Evolutionary conservation across 2,329 filamentous ascomycete species (phyloP).

Genomic region (Setomelanomma holmii): DNA sequence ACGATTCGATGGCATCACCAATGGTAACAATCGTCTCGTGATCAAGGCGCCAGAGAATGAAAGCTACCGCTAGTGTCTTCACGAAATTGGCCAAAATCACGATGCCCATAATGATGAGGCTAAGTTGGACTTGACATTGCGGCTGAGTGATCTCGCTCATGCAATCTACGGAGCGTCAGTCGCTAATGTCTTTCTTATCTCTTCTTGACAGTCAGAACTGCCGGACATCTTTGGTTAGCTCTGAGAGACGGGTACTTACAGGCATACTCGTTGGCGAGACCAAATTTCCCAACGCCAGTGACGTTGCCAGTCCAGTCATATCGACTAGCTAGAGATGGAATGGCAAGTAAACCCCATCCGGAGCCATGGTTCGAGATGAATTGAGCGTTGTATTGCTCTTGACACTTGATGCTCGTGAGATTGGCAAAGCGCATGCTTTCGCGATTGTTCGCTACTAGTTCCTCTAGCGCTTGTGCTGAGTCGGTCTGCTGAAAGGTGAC

Average conservation of each 20-base stretch:
- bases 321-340: not conserved
- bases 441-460: not conserved
- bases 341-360: not conserved
- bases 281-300: not conserved
- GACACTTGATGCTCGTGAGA: not conserved
- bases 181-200: too few relatives aligned
- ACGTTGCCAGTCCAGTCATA: not conserved
- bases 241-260: too few relatives aligned
- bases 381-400: not conserved
- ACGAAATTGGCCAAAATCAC: conserved; percentile 32
- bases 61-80: conserved; percentile 28
- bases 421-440: not conserved
- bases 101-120: conserved; percentile 21
- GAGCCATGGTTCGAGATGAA: not conserved
- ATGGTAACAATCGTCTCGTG: conserved; percentile 31
- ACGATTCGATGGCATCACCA: conserved; percentile 37
- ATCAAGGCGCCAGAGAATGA: conserved; percentile 22
- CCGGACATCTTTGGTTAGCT: too few relatives aligned
- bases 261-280: too few relatives aligned
- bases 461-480: not conserved
- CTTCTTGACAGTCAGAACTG: too few relatives aligned
- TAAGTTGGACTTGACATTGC: conserved; percentile 14
- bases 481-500: not conserved
- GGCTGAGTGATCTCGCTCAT: conserved; percentile 9
- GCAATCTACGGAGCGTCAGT: conserved; percentile 15